Evolutionary conservation across 164 flowering plant species (phyloP), one percentile per base, ranked within the genome.

Genomic region (Saururus chinensis): DNA sequence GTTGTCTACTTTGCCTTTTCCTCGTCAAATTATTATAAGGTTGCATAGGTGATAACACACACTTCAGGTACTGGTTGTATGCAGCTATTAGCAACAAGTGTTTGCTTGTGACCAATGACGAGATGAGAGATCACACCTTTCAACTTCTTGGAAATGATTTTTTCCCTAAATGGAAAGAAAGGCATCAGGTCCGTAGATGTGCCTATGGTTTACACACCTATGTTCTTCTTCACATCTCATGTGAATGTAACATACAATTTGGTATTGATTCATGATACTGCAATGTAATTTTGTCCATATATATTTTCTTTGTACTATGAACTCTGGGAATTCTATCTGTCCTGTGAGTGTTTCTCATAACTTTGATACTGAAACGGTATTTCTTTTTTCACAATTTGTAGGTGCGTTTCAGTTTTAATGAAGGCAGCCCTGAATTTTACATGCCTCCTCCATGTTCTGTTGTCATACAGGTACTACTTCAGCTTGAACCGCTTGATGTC

Each of bases 131-230:
- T 66, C 96, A 91, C 66, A 79, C 76, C 52, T 88, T 88, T 79
- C 92, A 88, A 61, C 84, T 88, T 68, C 66, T 91, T 20, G 95
- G 96, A 64, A 91, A 85, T 65, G 92, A 84, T 68, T 88, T 91
- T 75, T 91, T 91, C 69, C 96, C 95, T 48, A 88, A 68, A 75
- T 88, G 96, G 98, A 91, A 91, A 79, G 98, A 91, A 80, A 86
- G 96, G 76, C 98, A 91, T 75, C 98, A 91, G 78, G 98, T 88
- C 62, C 73, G 80, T 69, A 60, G 72, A 64, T n/a, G 7, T 10
- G 19, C n/a, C n/a, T n/a, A n/a, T n/a, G n/a, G n/a, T n/a, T n/a
- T n/a, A n/a, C n/a, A 14, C 56, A 53, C n/a, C 9, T 19, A 11
- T 19, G 21, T 4, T 23, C n/a, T 53, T 53, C 11, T n/a, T 20